Evolutionary conservation across 345 rosid genomes (phyloP), one percentile per base, ranked within the genome.

Genomic region (Gossypioides kirkii): DNA sequence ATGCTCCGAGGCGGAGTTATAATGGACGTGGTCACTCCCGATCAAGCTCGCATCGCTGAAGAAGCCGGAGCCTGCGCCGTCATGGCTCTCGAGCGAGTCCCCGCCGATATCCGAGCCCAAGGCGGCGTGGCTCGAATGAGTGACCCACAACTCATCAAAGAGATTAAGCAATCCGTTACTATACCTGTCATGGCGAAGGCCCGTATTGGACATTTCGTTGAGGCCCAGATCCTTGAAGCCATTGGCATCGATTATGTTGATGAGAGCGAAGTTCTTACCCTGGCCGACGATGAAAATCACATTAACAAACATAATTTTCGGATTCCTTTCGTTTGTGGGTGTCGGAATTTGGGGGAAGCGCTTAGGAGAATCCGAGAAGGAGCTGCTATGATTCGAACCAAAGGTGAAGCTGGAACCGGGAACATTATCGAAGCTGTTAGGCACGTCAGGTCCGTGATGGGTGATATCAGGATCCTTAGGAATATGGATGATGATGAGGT

Each of bases 1-100:
- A 90, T 90, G 93, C 93, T 90, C 75, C 96, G 96, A 0, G 93
- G 96, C n/a, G 96, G 96, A 14, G 93, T 88, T 7, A 88, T 90
- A 74, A 88, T 90, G 93, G 93, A 88, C 75, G 96, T 90, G 11
- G 88, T 88, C 76, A 88, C 70, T 71, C 77, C 93, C 26, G 93
- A 90, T 42, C 93, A 90, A 58, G 96, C 96, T 22, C 84, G 93
- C 8, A 62, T 90, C 75, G 96, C 96, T 10, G 93, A 90, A 74
- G 89, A 87, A 74, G 94, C 91, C 3, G 91, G 94, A 2, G 91
- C 93, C 3, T 89, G 91, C 74, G 92, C 96, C 54, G 96, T 90
- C 80, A 88, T 90, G 96, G 96, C 93, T 56, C 63, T 88, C 17
- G 96, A 90, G 72, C 93, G 91, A 18, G 93, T 88, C 28, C 96